These are phyloP conservation scores for Lizonia empirigonia DNA, from an alignment of 2,329 filamentous ascomycete species.

Conservation along the genomic window DNA sequence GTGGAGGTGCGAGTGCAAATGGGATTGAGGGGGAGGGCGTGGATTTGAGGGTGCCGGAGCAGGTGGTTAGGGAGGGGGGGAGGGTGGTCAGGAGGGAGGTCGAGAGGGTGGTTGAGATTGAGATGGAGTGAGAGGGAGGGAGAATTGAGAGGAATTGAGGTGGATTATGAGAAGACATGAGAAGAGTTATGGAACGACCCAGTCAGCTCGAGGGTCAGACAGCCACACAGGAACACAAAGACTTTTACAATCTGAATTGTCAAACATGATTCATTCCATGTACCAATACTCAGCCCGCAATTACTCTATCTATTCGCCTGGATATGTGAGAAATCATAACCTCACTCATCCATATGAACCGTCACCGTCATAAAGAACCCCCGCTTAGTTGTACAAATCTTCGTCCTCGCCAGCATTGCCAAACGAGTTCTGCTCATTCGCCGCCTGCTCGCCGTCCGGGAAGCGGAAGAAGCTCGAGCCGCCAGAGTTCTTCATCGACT, in stretches of 20 bases:
- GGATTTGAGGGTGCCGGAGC: conserved; percentile 54
- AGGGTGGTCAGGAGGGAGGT: conserved; percentile 59
- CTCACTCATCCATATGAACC: conserved; percentile 17
- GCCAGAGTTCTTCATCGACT: conserved; percentile 98
- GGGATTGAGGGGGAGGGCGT: conserved; percentile 26
- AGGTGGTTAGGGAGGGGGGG: conserved; percentile 57
- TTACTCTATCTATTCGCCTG: conserved; percentile 30
- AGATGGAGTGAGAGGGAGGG: background rate
- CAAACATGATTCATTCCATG: conserved; percentile 4
- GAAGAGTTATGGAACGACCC: too few species aligned
- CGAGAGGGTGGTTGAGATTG: conserved; percentile 55
- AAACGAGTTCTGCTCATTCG: conserved; percentile 60
- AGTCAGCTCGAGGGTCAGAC: too few species aligned
- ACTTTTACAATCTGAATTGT: too few species aligned
- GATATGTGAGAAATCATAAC: conserved; percentile 21
- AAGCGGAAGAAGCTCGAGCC: conserved; percentile 99
- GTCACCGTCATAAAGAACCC: background rate
- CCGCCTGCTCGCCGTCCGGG: conserved; percentile 62
- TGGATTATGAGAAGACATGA: too few species aligned
- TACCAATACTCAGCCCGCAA: conserved; percentile 13
- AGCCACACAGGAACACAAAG: background rate
- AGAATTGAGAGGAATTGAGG: too few species aligned
- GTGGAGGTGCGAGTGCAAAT: conserved; percentile 35
- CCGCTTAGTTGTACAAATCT: conserved; percentile 87
- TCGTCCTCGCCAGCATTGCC: conserved; percentile 92